Percentiles rank a stretch among this genome's conserved stretches.
phyloP scores from a whole-genome alignment of 2,329 filamentous ascomycete species.

The Monilinia vaccinii-corymbosi region DNA sequence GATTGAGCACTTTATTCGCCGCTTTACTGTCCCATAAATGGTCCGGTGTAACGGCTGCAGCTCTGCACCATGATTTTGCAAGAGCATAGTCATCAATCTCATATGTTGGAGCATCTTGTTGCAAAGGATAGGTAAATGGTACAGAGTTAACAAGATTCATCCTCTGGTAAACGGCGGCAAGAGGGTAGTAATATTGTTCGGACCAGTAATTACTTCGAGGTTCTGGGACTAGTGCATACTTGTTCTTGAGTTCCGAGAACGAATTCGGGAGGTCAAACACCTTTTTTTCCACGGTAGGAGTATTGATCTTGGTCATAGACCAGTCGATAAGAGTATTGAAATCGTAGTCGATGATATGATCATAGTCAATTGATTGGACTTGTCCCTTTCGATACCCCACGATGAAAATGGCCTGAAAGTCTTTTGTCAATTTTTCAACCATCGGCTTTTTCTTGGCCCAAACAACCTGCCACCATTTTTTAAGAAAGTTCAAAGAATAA shows the following conservation, averaged over 20 bases:
- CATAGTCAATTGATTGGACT: slow-evolving; percentile 53
- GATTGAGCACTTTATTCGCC: slow-evolving; percentile 40
- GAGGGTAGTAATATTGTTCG: slow-evolving; percentile 36
- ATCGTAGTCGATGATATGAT: slow-evolving; percentile 55
- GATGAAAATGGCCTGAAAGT: slow-evolving; percentile 58
- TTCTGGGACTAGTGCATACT: slow-evolving; percentile 27
- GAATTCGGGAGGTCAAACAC: slow-evolving; percentile 39
- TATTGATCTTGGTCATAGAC: slow-evolving; percentile 41
- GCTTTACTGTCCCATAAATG: slow-evolving; percentile 39
- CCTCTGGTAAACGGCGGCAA: slow-evolving; percentile 36
- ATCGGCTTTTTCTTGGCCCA: slow-evolving; percentile 42
- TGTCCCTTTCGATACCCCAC: slow-evolving; percentile 55
- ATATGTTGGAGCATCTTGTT: not conserved
- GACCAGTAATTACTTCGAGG: slow-evolving; percentile 22
- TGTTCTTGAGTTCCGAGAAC: slow-evolving; percentile 36
- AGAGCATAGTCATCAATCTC: slow-evolving; percentile 31
- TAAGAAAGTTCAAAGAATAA: slow-evolving; percentile 41
- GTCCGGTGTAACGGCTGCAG: slow-evolving; percentile 45
- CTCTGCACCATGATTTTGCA: slow-evolving; percentile 51
- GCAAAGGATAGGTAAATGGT: slow-evolving; percentile 34
- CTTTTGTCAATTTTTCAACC: slow-evolving; percentile 47
- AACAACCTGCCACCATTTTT: slow-evolving; percentile 46
- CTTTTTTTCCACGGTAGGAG: slow-evolving; percentile 33
- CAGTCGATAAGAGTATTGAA: slow-evolving; percentile 60
- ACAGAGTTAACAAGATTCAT: slow-evolving; percentile 34